These are phyloP conservation scores for Phytopythium aichiense DNA, from an alignment of 352 stramenopile genomes.

Conservation along the genomic window DNA sequence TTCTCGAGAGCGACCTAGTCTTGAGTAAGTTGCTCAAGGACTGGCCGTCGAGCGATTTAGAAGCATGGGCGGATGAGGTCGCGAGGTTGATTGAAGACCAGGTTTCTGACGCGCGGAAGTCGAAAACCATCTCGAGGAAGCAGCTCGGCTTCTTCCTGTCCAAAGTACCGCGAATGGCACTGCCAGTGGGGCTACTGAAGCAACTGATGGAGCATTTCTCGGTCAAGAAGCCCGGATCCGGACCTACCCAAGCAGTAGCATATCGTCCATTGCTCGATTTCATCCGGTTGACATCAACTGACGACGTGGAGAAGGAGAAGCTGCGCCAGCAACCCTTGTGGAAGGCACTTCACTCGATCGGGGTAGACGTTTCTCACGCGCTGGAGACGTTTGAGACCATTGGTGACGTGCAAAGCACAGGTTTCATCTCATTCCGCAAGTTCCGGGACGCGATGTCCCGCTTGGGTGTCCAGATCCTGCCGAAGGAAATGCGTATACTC, in stretches of 20 bases:
- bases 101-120: constrained; percentile 22
- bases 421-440: constrained; percentile 33
- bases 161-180: constrained; percentile 34
- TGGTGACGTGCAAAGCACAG: constrained; percentile 45
- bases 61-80: constrained; percentile 26
- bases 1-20: constrained; percentile 29
- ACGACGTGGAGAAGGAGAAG: constrained; percentile 26
- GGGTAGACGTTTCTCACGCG: constrained; percentile 28
- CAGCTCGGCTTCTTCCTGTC: constrained; percentile 52
- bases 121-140: constrained; percentile 32
- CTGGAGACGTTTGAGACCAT: constrained; percentile 30
- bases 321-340: constrained; percentile 18
- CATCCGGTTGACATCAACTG: constrained; percentile 33
- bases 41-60: constrained; percentile 39
- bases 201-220: constrained; percentile 46
- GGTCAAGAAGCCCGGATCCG: constrained; percentile 12
- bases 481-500: constrained; percentile 40
- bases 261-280: constrained; percentile 47
- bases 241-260: constrained; percentile 13
- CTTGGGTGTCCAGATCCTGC: constrained; percentile 25
- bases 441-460: constrained; percentile 38
- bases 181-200: constrained; percentile 33
- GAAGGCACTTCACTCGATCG: constrained; percentile 20
- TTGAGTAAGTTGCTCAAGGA: constrained; percentile 34
- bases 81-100: constrained; percentile 37